Evolutionary conservation across 306 rosid genomes (phyloP), one percentile per base, ranked within the genome.

Genomic region (Corylus americana): DNA sequence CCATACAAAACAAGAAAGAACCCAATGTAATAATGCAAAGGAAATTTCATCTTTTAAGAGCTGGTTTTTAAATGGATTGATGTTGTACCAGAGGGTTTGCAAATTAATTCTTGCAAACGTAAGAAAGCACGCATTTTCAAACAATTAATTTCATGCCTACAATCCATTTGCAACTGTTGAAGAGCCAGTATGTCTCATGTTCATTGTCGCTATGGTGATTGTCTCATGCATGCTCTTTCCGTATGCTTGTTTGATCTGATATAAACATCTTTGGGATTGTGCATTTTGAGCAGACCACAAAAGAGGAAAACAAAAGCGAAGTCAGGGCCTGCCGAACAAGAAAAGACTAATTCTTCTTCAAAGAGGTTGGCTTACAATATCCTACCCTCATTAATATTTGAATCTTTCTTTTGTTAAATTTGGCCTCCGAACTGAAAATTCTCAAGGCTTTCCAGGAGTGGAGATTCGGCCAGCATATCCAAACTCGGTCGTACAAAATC

Each of bases 261-360:
- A 6, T 14, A 13, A 35, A 18, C 35, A 5, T 64, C 71, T 78
- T 18, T 53, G 71, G 74, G 71, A 48, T 83, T 83, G 78, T 80
- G 77, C 63, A 73, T 83, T 31, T 80, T 78, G 50, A 84, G 82
- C 85, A 89, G 92, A 73, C 79, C 69, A 44, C 78, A 67, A 73
- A 87, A 82, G 80, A 70, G 57, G 29, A 80, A 78, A 48, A 71
- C 73, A 71, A 85, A 74, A 55, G 27, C 81, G 1, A 70, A 79
- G 62, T 48, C 79, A 4, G 74, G 75, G 74, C 64, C 85, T 29
- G 71, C 59, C 17, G 81, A 82, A 45, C 77, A 74, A 53, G 63
- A 16, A 31, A 83, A 87, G 17, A 70, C 42, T 54, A 47, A 54
- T 54, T 74, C 76, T 72, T 29, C 31, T 55, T 78, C 78, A 71